Conservation (phyloP, 148 eudicot species). For the Arbutus unedo region DNA sequence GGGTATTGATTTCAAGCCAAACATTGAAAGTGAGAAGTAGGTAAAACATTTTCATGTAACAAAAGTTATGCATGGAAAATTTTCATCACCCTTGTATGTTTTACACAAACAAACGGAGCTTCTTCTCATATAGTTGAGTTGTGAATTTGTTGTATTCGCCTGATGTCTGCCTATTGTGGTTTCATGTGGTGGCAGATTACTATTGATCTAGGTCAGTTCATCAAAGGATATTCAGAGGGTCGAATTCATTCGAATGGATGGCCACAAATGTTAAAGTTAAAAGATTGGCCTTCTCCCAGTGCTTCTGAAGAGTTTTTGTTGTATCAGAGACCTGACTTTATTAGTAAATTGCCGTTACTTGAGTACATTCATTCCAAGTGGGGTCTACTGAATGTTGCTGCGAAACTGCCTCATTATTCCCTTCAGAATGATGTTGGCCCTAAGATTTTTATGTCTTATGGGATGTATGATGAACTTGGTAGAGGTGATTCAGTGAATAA, state of each 20-base stretch:
- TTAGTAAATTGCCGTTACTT: constrained; percentile 77
- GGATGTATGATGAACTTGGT: constrained; percentile 60
- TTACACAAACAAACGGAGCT: background rate
- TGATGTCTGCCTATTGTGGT: constrained; percentile 12
- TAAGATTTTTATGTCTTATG: constrained; percentile 78
- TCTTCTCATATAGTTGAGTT: background rate
- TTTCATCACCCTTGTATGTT: background rate
- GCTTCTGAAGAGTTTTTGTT: constrained; percentile 89
- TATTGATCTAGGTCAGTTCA: constrained; percentile 77
- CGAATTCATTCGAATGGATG: constrained; percentile 57
- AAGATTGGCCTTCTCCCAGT: constrained; percentile 98
- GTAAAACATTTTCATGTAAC: background rate
- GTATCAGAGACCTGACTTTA: constrained; percentile 94
- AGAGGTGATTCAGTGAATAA: constrained; percentile 67
- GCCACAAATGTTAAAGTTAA: constrained; percentile 76
- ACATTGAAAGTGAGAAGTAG: background rate
- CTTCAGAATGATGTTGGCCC: constrained; percentile 96
- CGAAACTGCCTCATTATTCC: constrained; percentile 91
- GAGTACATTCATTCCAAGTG: constrained; percentile 95
- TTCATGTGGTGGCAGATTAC: constrained; percentile 49
- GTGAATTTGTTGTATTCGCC: background rate
- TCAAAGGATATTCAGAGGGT: constrained; percentile 88
- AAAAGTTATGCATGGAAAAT: background rate
- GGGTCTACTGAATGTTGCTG: constrained; percentile 96
- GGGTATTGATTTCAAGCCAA: background rate